Base-by-base conservation (phyloP, 306 rosid genomes). In the Carpinus fangiana region DNA sequence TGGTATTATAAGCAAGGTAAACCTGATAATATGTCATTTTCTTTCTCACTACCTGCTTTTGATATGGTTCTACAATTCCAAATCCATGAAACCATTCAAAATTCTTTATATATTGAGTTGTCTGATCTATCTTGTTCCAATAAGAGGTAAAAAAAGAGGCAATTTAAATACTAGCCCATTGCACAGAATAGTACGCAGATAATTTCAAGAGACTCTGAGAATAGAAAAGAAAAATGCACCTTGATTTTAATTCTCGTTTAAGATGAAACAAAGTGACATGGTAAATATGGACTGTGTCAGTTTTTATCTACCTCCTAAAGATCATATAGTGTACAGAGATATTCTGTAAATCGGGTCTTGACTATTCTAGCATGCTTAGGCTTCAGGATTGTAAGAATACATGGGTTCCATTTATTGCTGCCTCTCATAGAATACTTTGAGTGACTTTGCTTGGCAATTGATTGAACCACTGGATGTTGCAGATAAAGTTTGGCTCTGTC, bases 401-500 rank as follows among this genome's bases (percentile, higher is more conserved):
- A 31, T 31, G 34, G 2, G 34, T 31, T 31, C 34, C 34, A 31
- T 31, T 31, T 31, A 31, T 31, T 34, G 4, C 34, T 64, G 12
- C 21, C 17, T 34, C 45, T 64, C 16, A 64, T 64, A 64, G 47
- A 64, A 34, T 64, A 64, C 21, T 11, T 21, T 34, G 12, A 64
- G 23, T 57, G 43, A 48, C 67, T 79, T 53, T 57, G 31, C 52
- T 46, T 70, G 65, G 82, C 50, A 77, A 76, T 78, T 80, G 81
- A 82, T 75, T 57, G 61, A 71, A 78, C 52, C 47, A 81, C 5
- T 36, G 7, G 31, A 16, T 85, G 31, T 71, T 75, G 83, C 88
- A 95, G 98, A 88, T 95, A 84, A 95, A 93, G 84, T 70, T 95
- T 66, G 93, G 92, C 43, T 92, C 98, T 17, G 98, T 95, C 21